Conservation (phyloP, 2,329 filamentous ascomycete species). For the Tolypocladium capitatum region DNA sequence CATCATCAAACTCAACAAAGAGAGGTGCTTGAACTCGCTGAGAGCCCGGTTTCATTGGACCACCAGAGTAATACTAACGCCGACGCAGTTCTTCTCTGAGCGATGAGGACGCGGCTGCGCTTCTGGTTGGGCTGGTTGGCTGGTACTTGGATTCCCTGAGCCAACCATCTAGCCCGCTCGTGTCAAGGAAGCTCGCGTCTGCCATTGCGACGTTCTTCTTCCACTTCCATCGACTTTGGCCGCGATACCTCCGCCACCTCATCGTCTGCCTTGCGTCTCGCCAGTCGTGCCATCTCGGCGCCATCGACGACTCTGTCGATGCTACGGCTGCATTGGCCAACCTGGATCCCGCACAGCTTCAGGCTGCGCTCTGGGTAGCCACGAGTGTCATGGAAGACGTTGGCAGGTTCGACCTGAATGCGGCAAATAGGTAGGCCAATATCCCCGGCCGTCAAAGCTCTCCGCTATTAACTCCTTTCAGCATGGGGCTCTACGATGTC, state of each 20-base stretch:
- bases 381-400: conserved; percentile 22
- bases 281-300: conserved; percentile 9
- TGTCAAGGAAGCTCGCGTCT: conserved; percentile 63
- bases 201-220: conserved; percentile 64
- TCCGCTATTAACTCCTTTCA: conserved; percentile 9
- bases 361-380: conserved; percentile 51
- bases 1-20: conserved; percentile 88
- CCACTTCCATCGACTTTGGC: conserved; percentile 55
- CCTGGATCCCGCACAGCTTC: conserved; percentile 32
- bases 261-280: conserved; percentile 34
- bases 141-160: conserved; percentile 47
- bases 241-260: conserved; percentile 49
- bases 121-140: conserved; percentile 46
- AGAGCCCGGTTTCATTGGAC: not conserved
- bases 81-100: conserved; percentile 32
- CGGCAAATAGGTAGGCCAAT: conserved; percentile 37
- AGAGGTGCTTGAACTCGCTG: conserved; percentile 40
- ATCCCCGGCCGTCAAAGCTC: not conserved
- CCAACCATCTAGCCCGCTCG: conserved; percentile 42
- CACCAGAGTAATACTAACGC: not conserved
- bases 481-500: conserved; percentile 23
- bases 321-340: conserved; percentile 32
- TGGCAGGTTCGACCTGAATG: conserved; percentile 48
- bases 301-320: conserved; percentile 20
- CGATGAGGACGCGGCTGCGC: conserved; percentile 41